Percentiles rank a stretch among this genome's conserved stretches.
phyloP scores from a whole-genome alignment of 176 grass and related monocot genomes.

The Hordeum vulgare region MorexV3_pseudomolecules_assembly NC_058518.1:102623597-102624096 shows the following conservation, averaged over 20 bases:
- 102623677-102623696: slow-evolving; percentile 7
- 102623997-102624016: neutral
- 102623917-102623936: neutral
- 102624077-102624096: neutral
- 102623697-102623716: neutral
- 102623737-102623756: neutral
- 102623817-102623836: neutral
- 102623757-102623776: slow-evolving; percentile 43
- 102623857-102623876: neutral
- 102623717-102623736: slow-evolving; percentile 35
- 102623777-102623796: slow-evolving; percentile 66
- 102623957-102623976: neutral
- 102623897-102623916: neutral
- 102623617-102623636: slow-evolving; percentile 51
- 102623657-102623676: slow-evolving; percentile 70
- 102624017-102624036: neutral
- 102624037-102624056: neutral
- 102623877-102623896: neutral
- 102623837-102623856: neutral
- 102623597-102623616: slow-evolving; percentile 77
- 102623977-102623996: neutral
- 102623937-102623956: neutral
- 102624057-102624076: neutral
- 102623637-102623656: slow-evolving; percentile 52
- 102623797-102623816: neutral